Evolutionary conservation across 164 flowering plant species (phyloP).

Genomic region (Buxus sempervirens): DNA sequence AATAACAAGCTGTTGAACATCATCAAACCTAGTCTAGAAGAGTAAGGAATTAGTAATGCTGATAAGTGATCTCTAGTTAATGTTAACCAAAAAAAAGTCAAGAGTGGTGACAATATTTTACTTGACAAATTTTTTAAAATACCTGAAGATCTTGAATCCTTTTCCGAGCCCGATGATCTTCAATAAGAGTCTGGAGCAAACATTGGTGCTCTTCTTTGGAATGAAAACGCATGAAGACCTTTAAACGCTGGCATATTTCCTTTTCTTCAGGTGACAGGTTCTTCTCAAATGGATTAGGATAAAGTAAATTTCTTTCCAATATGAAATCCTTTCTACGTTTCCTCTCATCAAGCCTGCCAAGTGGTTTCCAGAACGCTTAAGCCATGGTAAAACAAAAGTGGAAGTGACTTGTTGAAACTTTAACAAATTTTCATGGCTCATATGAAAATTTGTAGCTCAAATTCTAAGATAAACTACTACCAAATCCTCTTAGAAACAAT

Average conservation of each 20-base stretch:
- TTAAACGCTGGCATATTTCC: conserved; percentile 56
- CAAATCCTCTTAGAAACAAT: too few relatives aligned
- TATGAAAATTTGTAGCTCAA: too few relatives aligned
- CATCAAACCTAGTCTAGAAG: too few relatives aligned
- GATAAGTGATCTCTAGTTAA: not conserved
- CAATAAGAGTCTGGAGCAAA: conserved; percentile 56
- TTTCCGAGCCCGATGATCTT: conserved; percentile 62
- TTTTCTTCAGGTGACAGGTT: conserved; percentile 69
- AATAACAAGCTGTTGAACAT: too few relatives aligned
- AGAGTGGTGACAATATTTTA: not conserved
- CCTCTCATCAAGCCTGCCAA: conserved; percentile 92
- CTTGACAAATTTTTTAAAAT: not conserved
- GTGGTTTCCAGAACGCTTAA: not conserved
- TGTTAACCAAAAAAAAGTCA: not conserved
- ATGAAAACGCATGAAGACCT: conserved; percentile 84
- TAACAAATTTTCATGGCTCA: too few relatives aligned
- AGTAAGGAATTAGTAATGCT: not conserved
- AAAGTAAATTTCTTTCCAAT: conserved; percentile 75
- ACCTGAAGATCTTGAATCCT: conserved; percentile 91
- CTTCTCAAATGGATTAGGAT: conserved; percentile 69
- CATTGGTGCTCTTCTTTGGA: conserved; percentile 76
- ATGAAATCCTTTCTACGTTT: conserved; percentile 90
- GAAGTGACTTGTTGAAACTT: too few relatives aligned
- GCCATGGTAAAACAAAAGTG: not conserved
- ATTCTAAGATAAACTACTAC: too few relatives aligned